These are phyloP conservation scores for Cyberlindnera amylophila DNA, from an alignment of 805 yeast species.

Conservation along the genomic window DNA sequence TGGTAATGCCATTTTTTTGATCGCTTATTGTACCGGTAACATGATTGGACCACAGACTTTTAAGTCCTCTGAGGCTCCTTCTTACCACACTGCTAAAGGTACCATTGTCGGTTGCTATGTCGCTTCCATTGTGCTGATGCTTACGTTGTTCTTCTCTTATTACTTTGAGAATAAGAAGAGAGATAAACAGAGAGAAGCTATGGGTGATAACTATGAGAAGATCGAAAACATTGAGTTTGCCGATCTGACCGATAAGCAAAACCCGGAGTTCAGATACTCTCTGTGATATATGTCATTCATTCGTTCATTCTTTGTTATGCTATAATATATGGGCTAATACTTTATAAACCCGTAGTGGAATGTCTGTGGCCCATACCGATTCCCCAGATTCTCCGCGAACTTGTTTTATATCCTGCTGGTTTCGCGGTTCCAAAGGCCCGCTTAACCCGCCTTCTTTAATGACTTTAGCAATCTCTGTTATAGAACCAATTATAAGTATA, in stretches of 20 bases:
- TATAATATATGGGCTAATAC: no score
- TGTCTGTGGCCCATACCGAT: no score
- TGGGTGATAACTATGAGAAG: constrained; percentile 24
- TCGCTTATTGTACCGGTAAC: constrained; percentile 67
- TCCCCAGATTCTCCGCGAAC: no score
- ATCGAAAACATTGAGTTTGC: constrained; percentile 38
- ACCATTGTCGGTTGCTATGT: constrained; percentile 19
- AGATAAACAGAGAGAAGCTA: constrained; percentile 30
- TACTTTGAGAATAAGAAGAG: constrained; percentile 41
- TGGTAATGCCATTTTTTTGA: constrained; percentile 52
- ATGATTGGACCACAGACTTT: constrained; percentile 74
- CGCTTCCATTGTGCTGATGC: constrained; percentile 39
- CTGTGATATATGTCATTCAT: background rate
- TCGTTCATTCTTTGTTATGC: no score
- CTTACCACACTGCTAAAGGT: constrained; percentile 51
- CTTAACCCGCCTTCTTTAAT: no score
- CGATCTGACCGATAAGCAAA: constrained; percentile 39
- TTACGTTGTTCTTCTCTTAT: constrained; percentile 28
- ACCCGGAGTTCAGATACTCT: constrained; percentile 33
- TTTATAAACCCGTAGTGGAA: no score
- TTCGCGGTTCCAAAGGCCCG: no score
- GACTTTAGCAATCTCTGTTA: no score
- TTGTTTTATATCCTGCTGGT: no score
- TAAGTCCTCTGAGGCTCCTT: constrained; percentile 51
- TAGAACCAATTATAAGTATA: no score